These are phyloP conservation scores for Remersonia thermophila DNA, from an alignment of 2,329 filamentous ascomycete genomes.

Conservation along the genomic window DNA sequence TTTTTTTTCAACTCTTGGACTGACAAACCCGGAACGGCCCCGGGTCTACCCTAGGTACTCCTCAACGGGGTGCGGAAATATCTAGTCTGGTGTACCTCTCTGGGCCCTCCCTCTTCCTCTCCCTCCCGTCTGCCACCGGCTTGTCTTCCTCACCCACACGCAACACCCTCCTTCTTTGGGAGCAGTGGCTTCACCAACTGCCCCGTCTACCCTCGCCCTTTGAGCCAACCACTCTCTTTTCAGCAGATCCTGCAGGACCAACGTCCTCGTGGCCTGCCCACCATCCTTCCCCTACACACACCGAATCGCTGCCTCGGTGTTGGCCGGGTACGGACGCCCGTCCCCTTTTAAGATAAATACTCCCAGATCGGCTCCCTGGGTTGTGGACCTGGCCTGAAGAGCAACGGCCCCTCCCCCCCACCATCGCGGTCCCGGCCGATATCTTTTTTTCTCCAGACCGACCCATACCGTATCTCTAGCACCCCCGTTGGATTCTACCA, in stretches of 20 bases:
- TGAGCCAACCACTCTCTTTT: constrained; percentile 5
- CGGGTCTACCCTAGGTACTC: too few relatives aligned
- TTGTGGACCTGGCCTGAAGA: too few relatives aligned
- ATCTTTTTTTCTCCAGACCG: neutral
- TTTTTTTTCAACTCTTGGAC: too few relatives aligned
- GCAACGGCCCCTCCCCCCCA: constrained; percentile 1
- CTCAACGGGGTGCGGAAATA: too few relatives aligned
- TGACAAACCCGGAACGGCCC: too few relatives aligned
- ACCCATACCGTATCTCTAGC: too few relatives aligned
- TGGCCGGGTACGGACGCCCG: neutral
- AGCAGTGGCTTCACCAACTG: constrained; percentile 4
- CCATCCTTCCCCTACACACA: neutral
- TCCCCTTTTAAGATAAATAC: constrained; percentile 1
- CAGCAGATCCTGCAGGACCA: constrained; percentile 4
- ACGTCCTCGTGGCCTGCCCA: too few relatives aligned
- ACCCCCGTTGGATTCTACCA: too few relatives aligned
- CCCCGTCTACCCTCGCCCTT: constrained; percentile 1
- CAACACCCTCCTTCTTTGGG: constrained; percentile 1
- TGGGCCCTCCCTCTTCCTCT: neutral
- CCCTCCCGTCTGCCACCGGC: neutral
- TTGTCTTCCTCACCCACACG: neutral
- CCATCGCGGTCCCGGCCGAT: neutral
- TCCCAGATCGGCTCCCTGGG: neutral
- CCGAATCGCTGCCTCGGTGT: neutral
- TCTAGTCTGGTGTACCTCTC: too few relatives aligned